Evolutionary conservation across 352 stramenopile genomes (phyloP).

Genomic region (Phytopythium sindhum): DNA sequence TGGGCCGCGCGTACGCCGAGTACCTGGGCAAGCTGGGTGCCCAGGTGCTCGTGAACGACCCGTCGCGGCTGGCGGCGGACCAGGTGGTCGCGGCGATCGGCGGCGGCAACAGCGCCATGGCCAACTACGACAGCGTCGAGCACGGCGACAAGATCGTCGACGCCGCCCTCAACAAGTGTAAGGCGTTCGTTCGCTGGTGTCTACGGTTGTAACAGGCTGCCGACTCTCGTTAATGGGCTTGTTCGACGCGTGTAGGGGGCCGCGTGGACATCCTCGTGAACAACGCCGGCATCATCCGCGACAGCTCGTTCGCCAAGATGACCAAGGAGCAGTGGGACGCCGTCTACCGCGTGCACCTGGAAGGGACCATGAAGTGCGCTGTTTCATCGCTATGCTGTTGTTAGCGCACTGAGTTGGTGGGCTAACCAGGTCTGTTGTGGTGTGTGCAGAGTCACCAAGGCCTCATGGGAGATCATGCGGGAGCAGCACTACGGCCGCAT

Average conservation of each 20-base stretch:
- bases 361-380: constrained; percentile 71
- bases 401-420: no score
- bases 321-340: constrained; percentile 79
- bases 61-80: constrained; percentile 52
- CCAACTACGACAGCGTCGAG: constrained; percentile 76
- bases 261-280: constrained; percentile 92
- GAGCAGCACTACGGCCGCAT: constrained; percentile 83
- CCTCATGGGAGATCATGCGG: constrained; percentile 73
- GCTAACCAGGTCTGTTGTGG: background rate
- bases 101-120: constrained; percentile 37
- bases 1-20: constrained; percentile 80
- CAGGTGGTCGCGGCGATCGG: constrained; percentile 54
- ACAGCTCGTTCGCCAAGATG: constrained; percentile 88
- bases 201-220: background rate
- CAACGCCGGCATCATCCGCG: constrained; percentile 91
- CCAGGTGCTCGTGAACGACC: constrained; percentile 84
- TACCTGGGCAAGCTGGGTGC: constrained; percentile 65
- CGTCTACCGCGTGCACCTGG: constrained; percentile 80
- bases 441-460: constrained; percentile 55
- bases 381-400: background rate
- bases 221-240: background rate
- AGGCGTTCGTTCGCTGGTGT: background rate
- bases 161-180: constrained; percentile 83
- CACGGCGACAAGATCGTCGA: constrained; percentile 77
- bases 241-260: constrained; percentile 33